Evolutionary conservation across 208 protist genomes (phyloP).

Genomic region (Trypanosomatidae sp.): DNA sequence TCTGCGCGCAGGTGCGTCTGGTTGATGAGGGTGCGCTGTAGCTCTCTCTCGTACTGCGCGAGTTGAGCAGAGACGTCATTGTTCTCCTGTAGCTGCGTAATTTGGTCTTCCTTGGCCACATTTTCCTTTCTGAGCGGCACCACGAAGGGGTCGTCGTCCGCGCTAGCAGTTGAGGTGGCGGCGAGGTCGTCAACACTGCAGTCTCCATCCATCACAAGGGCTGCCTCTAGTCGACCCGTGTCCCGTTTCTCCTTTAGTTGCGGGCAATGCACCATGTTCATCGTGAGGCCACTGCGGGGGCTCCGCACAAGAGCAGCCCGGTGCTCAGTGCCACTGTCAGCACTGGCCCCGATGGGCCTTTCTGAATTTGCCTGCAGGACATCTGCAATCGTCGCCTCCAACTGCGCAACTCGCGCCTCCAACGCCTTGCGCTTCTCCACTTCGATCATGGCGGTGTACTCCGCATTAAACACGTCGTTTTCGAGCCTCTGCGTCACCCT

Average conservation of each 20-base stretch:
- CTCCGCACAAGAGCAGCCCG: not conserved
- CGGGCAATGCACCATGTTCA: constrained; percentile 18
- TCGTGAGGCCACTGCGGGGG: constrained; percentile 4
- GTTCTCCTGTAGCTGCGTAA: constrained; percentile 43
- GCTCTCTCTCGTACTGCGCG: constrained; percentile 28
- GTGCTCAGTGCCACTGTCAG: constrained; percentile 1
- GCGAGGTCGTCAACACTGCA: not conserved
- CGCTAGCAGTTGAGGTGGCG: not conserved
- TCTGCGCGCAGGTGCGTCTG: constrained; percentile 45
- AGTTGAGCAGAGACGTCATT: constrained; percentile 35
- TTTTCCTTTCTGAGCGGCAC: constrained; percentile 28
- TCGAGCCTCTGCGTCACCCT: constrained; percentile 63
- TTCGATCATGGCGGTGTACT: constrained; percentile 84
- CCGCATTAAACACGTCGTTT: constrained; percentile 81
- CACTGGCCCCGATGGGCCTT: not conserved
- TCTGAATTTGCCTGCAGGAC: not conserved
- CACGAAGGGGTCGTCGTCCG: constrained; percentile 7
- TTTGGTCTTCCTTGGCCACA: constrained; percentile 19
- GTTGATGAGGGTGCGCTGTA: constrained; percentile 25
- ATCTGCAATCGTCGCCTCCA: constrained; percentile 22
- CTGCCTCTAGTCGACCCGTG: constrained; percentile 12
- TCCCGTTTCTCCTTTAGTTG: constrained; percentile 36
- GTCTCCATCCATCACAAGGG: not conserved
- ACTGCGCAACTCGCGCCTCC: constrained; percentile 43
- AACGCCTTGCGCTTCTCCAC: constrained; percentile 71